Conservation (phyloP, 768 basidiomycete genomes). For the Tylopilus cervinicoccineus region DNA sequence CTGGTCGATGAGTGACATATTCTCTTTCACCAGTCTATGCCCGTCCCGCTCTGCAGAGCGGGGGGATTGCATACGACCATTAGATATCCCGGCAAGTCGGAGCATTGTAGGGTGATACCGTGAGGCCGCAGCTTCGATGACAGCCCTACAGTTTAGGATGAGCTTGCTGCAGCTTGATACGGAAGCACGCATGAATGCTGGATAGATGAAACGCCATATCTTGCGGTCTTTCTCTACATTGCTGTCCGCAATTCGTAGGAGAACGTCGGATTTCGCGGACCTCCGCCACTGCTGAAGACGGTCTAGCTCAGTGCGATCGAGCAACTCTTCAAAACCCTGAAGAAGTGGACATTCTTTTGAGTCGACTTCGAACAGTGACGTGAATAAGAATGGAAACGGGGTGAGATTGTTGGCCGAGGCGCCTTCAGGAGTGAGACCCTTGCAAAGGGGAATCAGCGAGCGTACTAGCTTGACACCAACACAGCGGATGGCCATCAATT, state of each 20-base stretch:
- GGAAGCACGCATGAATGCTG: constrained; percentile 56
- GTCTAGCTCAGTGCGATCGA: constrained; percentile 56
- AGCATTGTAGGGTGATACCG: constrained; percentile 72
- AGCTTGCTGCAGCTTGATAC: constrained; percentile 46
- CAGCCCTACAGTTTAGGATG: constrained; percentile 54
- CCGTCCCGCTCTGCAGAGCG: constrained; percentile 52
- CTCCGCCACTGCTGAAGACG: constrained; percentile 67
- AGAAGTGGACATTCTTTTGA: constrained; percentile 45
- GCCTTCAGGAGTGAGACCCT: constrained; percentile 38
- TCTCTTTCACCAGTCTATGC: constrained; percentile 49
- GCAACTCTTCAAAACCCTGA: constrained; percentile 60
- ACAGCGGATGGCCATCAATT: constrained; percentile 44
- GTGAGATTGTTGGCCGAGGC: constrained; percentile 26
- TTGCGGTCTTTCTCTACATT: constrained; percentile 59
- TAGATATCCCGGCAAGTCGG: constrained; percentile 67
- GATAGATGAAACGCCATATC: constrained; percentile 73
- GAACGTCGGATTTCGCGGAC: constrained; percentile 49
- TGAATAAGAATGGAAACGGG: constrained; percentile 36
- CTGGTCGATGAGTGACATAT: constrained; percentile 60
- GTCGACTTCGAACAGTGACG: constrained; percentile 53
- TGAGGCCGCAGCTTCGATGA: constrained; percentile 61
- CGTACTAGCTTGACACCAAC: constrained; percentile 65
- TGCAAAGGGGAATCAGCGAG: constrained; percentile 47
- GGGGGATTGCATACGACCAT: constrained; percentile 36
- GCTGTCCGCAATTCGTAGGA: constrained; percentile 72